Evolutionary conservation across 2,329 filamentous ascomycete genomes (phyloP).

Genomic region (Biscogniauxia marginata): DNA sequence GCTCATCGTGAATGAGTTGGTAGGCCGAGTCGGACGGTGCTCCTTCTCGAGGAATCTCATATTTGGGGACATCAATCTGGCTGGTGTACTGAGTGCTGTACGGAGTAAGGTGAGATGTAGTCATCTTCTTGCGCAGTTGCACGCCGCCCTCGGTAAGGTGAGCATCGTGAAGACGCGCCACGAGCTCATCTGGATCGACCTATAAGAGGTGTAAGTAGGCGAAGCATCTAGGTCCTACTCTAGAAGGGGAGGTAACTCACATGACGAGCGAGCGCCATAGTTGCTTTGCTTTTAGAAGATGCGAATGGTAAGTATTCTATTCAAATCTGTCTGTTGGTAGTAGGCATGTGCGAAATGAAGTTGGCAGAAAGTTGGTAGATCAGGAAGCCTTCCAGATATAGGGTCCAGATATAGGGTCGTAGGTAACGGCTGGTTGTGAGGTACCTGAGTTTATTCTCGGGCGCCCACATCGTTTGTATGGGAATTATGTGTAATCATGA

Average conservation of each 20-base stretch:
- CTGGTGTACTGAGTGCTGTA: constrained; percentile 58
- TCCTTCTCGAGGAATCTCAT: constrained; percentile 55
- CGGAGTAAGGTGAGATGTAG: constrained; percentile 52
- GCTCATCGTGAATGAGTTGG: constrained; percentile 62
- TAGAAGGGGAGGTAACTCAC: constrained; percentile 2
- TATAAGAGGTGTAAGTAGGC: constrained; percentile 24
- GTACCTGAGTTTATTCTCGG: too few species aligned
- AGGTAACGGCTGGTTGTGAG: too few species aligned
- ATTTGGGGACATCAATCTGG: constrained; percentile 57
- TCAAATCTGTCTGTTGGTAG: too few species aligned
- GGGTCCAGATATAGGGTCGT: too few species aligned
- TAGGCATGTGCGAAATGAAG: too few species aligned
- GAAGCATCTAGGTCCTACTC: neutral
- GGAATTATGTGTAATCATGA: neutral
- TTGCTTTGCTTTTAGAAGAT: neutral
- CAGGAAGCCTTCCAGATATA: too few species aligned
- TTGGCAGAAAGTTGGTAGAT: too few species aligned
- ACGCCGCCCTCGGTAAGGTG: constrained; percentile 37
- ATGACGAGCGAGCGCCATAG: constrained; percentile 19
- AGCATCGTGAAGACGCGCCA: constrained; percentile 49
- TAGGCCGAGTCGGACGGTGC: constrained; percentile 63
- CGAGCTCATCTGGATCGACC: constrained; percentile 56
- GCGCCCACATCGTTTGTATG: neutral
- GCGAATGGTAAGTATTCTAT: too few species aligned
- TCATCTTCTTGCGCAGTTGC: constrained; percentile 38